These are phyloP conservation scores for Lepraria neglecta DNA, from an alignment of 495 filamentous ascomycete species.

Conservation along the genomic window DNA sequence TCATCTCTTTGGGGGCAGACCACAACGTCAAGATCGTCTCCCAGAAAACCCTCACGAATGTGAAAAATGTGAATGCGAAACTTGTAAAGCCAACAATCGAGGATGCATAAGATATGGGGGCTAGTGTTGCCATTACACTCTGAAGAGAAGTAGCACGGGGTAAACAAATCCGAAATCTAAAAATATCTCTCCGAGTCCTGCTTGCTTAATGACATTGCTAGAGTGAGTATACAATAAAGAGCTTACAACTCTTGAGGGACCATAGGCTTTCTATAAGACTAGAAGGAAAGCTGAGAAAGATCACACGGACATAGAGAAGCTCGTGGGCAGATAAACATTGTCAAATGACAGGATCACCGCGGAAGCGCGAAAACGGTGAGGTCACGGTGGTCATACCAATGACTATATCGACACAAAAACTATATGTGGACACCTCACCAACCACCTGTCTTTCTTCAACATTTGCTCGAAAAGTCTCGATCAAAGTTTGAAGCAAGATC, in stretches of 20 bases:
- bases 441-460: too few relatives aligned
- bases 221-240: neutral
- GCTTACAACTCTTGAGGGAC: neutral
- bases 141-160: neutral
- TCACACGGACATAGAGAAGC: conserved; percentile 8
- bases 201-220: too few relatives aligned
- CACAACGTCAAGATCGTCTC: conserved; percentile 26
- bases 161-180: neutral
- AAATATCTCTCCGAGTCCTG: neutral
- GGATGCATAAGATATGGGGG: conserved; percentile 23
- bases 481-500: too few relatives aligned
- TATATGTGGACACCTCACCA: too few relatives aligned
- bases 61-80: conserved; percentile 29
- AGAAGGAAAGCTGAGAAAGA: neutral
- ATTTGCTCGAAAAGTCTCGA: too few relatives aligned
- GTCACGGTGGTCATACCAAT: neutral
- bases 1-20: conserved; percentile 24
- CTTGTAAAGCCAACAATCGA: conserved; percentile 26
- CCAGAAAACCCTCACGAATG: conserved; percentile 27
- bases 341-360: neutral
- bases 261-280: neutral
- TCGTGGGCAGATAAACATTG: conserved; percentile 6
- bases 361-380: neutral
- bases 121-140: neutral
- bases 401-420: neutral